Evolutionary conservation across 116 monocot species (phyloP), one percentile per base, ranked within the genome.

Genomic region (Papilionanthe hybrid): DNA sequence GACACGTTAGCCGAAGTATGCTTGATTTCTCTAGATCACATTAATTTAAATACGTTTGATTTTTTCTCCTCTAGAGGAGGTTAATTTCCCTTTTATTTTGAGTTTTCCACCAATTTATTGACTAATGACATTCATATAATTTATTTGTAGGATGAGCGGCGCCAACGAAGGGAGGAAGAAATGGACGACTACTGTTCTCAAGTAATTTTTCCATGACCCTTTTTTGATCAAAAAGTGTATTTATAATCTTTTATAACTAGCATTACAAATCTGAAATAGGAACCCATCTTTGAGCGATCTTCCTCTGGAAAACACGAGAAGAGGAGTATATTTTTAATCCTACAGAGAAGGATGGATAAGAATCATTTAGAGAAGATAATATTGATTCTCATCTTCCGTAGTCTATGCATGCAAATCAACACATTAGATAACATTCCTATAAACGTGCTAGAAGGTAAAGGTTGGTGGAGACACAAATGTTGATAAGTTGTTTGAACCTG

Each of bases 101-200:
- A 9, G 25, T 15, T 43, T 73, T 15, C 44, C 20, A 49, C 25
- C n/a, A 1, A 9, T 50, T 75, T 49, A 49, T 25, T 75, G 49
- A 49, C 27, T 17, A 75, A 13, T 12, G 23, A 5, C 13, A 75
- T 49, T 10, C 0, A 18, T 20, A 27, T 78, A 84, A 72, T 72
- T 49, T 79, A 85, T 83, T 42, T 84, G 7, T 72, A 99, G 99
- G 99, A 99, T 92, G 99, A 95, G 77, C 48, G 92, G 71, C 88
- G 95, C 1, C 99, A 99, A 73, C 90, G 90, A 81, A 99, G 89
- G 82, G 99, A 99, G 78, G 99, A 99, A 81, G 92, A 95, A 77
- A 93, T 99, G 93, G 99, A 99, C 86, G 99, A 99, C 76, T 99
- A 99, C 72, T 99, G 99, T 85, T 99, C 99, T 80, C 99, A 95